Base-by-base conservation (phyloP, 2,329 filamentous ascomycete genomes). In the Diaporthe velutina region DNA sequence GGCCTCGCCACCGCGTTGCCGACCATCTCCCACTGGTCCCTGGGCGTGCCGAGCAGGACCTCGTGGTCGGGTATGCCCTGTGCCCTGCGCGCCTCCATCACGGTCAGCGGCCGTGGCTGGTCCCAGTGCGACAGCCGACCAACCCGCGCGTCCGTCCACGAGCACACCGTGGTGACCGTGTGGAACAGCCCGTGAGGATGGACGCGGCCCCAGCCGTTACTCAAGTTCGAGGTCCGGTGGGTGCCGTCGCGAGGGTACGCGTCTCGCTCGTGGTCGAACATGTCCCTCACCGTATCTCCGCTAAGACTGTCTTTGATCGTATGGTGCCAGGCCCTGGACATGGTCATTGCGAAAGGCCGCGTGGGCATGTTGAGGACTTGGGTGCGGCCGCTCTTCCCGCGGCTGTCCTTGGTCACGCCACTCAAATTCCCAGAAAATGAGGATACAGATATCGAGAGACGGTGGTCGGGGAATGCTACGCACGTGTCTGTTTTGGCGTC, bases 1-100 rank as follows among this genome's bases (percentile, higher is more conserved):
- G 90, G 89, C 12, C 94, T 85, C 3, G 94, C 90, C 0, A 97
- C 94, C 38, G 92, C 94, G 81, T 97, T 97, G 0, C 95, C 95
- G 0, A 96, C 86, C 28, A 94, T 90, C 72, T 87, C 89, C 84
- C 90, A 92, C 79, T 94, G 92, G 1, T 91, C 84, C 0, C 50
- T 13, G 0, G 87, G 81, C 0, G 71, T 79, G 0, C 94, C 94
- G 1, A 96, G 81, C 0, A 97, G 81, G 0, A 96, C 88, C 74
- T 96, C 94, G 8, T 91, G 77, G 73, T 96, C 93, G 0, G 87
- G 90, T 54, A 93, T 91, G 0, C 93, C 93, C 80, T 97, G 94
- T 0, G 91, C 92, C 2, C 93, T 85, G 1, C 93, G 84, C 0
- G 87, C 89, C 81, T 97, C 95, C 84, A 93, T 86, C 3, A 96